phyloP scores from a whole-genome alignment of 805 yeast species.

The Saccharomycopsis amapae region DNA sequence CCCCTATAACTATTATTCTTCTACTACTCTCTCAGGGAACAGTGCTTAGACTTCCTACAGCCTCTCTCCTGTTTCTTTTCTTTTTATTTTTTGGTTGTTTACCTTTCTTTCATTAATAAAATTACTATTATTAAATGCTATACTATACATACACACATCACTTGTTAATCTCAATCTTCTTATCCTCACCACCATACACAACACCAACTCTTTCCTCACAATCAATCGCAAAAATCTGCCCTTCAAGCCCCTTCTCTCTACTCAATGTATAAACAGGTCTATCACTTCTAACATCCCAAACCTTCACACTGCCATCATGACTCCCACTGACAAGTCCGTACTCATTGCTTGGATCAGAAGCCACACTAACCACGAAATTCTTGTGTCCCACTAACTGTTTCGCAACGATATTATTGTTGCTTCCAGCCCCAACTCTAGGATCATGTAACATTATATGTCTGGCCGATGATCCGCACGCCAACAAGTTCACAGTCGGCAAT shows the following conservation, averaged over 20 bases:
- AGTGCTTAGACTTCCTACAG: too few relatives aligned
- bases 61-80: too few relatives aligned
- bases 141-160: too few relatives aligned
- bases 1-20: too few relatives aligned
- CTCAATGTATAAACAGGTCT: conserved; percentile 74
- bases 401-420: conserved; percentile 46
- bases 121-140: too few relatives aligned
- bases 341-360: conserved; percentile 68
- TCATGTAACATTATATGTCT: conserved; percentile 93
- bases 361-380: conserved; percentile 79
- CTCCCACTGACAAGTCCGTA: conserved; percentile 84
- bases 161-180: conserved; percentile 84
- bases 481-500: conserved; percentile 56
- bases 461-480: conserved; percentile 96
- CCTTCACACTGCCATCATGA: conserved; percentile 92
- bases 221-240: conserved; percentile 77
- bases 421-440: conserved; percentile 60
- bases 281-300: conserved; percentile 92
- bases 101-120: not conserved
- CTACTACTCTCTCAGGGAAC: too few relatives aligned
- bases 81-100: too few relatives aligned
- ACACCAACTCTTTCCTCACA: conserved; percentile 82
- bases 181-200: conserved; percentile 90
- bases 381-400: conserved; percentile 81
- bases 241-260: conserved; percentile 50